Percentiles rank a stretch among this genome's conserved stretches.
phyloP scores from a whole-genome alignment of 192 early-diverging fungal species.

The Umbelopsis sp. region DNA sequence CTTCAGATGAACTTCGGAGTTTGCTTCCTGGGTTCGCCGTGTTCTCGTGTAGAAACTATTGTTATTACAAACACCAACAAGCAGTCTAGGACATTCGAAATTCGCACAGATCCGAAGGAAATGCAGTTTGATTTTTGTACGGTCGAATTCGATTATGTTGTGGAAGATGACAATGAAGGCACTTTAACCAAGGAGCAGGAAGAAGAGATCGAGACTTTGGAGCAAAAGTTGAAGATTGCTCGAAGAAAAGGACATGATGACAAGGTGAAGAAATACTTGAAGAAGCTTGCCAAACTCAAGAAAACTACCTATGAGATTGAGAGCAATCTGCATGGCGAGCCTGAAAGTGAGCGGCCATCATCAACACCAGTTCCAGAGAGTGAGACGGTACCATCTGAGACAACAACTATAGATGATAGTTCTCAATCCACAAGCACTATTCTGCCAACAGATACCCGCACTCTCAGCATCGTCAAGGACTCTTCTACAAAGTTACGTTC shows the following conservation, averaged over 20 bases:
- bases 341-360: constrained; percentile 8
- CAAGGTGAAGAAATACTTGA: constrained; percentile 82
- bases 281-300: constrained; percentile 67
- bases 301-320: constrained; percentile 17
- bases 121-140: constrained; percentile 57
- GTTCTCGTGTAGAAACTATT: constrained; percentile 58
- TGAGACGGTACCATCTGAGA: constrained; percentile 18
- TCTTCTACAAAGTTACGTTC: not conserved
- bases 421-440: constrained; percentile 18
- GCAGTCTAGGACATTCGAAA: constrained; percentile 77
- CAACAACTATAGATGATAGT: not conserved
- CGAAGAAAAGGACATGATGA: constrained; percentile 84
- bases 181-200: constrained; percentile 69
- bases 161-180: constrained; percentile 62
- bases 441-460: not conserved
- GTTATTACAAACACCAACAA: constrained; percentile 83
- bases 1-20: constrained; percentile 75
- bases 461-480: not conserved
- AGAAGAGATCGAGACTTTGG: constrained; percentile 94
- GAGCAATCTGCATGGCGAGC: constrained; percentile 9
- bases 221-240: constrained; percentile 98
- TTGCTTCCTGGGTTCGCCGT: constrained; percentile 60
- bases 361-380: constrained; percentile 29
- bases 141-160: constrained; percentile 65
- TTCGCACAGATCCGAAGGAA: constrained; percentile 72